Evolutionary conservation across 2,329 filamentous ascomycete species (phyloP), one percentile per base, ranked within the genome.

Genomic region (Mycosphaerelloides madeirae): DNA sequence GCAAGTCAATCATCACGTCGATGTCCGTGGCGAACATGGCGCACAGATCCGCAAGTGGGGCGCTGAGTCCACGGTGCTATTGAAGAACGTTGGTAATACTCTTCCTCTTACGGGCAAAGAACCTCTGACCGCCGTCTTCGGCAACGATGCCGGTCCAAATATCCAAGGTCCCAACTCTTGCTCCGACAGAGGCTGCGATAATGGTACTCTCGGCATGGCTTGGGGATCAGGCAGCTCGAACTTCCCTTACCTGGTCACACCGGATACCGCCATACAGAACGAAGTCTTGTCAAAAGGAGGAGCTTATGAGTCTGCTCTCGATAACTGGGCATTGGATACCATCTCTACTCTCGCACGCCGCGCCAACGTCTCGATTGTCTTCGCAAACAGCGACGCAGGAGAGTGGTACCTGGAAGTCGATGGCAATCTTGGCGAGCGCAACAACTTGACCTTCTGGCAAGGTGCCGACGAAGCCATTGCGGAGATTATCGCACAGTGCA

Each of bases 11-110:
- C 75, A 81, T 57, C 86, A 89, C 53, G 78, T 95, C 22, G 81
- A 95, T 60, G 90, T 94, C 12, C 85, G 82, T 43, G 78, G 68
- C 31, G 74, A 90, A 46, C 89, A 95, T 62, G 81, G 73, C 32
- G 63, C 70, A 20, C 68, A 88, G 32, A 90, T 94, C 48, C 83
- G 89, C 29, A 77, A 87, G 53, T 66, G 72, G 43, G 74, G 72
- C 11, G 60, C 70, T 9, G 72, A 74, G 41, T 67, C 69, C n/a
- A 75, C 73, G 45, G 79, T 78, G 0, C 57, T 82, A 29, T 63
- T 82, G 25, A 91, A 90, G 66, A 80, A 85, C 46, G 74, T 75
- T 22, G 75, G 79, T 42, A 70, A 78, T 3, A 68, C 71, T 1
- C 52, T 82, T 2, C 78, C 78, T 1, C 61, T 81, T 3, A 68